Base-by-base conservation (phyloP, 2,329 filamentous ascomycete species). In the Colletotrichum sp. region DNA sequence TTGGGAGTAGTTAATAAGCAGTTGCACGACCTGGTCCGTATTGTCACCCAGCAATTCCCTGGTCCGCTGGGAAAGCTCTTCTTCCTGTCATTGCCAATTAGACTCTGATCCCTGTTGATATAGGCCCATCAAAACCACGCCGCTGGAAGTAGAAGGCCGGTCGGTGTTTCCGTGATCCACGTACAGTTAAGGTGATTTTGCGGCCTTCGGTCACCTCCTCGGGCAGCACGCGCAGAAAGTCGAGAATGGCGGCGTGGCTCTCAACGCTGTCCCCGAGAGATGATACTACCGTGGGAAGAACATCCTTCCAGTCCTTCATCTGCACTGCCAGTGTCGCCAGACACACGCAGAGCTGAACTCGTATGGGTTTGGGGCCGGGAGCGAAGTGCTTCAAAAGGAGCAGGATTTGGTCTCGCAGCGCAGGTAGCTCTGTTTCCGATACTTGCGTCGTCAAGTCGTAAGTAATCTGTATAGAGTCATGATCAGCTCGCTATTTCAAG, bases 181-280 rank as follows among this genome's bases (percentile, higher is more conserved):
- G 89, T 97, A 98, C 96, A 92, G 95, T 96, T 88, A 99, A 91
- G 90, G 96, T 98, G 91, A 99, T 98, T 89, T 98, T 99, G 87
- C 97, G 95, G 88, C 97, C 97, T 90, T 99, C 96, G 80, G 95
- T 98, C 83, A 99, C 97, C 91, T 99, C 97, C 89, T 99, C 97
- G 72, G 97, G 97, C 79, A 99, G 93, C 81, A 99, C 96, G 85
- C 95, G 96, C 79, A 99, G 90, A 85, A 99, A 99, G 85, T 99
- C 97, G 82, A 99, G 90, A 81, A 98, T 94, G 84, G 94, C 97
- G 78, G 96, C 92, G 81, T 97, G 92, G 83, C 94, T 95, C 82
- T 93, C 92, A 76, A 94, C 91, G 81, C 94, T 94, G 83, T 91
- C 92, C 79, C 94, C 94, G 72, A 98, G 91, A 58, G 94, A 91